Evolutionary conservation across 306 rosid species (phyloP).

Genomic region (Pueraria montana): DNA sequence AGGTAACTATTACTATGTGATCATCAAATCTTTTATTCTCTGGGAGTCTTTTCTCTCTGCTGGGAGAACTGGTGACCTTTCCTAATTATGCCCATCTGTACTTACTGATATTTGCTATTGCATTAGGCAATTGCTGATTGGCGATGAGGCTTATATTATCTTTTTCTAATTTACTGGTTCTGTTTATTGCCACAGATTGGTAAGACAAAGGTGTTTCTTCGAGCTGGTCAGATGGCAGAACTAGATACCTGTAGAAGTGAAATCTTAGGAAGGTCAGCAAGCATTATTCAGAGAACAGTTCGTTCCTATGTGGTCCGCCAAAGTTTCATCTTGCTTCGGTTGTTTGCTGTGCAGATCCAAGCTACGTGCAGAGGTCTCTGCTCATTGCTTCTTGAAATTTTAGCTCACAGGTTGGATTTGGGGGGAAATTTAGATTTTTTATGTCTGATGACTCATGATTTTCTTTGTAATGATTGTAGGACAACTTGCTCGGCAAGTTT

Average conservation of each 20-base stretch:
- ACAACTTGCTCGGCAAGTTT: slow-evolving; percentile 74
- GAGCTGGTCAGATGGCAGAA: slow-evolving; percentile 96
- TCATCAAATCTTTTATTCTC: slow-evolving; percentile 15
- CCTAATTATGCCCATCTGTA: slow-evolving; percentile 14
- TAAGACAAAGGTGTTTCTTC: slow-evolving; percentile 84
- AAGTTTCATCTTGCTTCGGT: slow-evolving; percentile 62
- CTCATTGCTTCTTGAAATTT: slow-evolving; percentile 32
- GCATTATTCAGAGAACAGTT: slow-evolving; percentile 84
- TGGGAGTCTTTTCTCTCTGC: slow-evolving; percentile 4
- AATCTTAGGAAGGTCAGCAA: slow-evolving; percentile 83
- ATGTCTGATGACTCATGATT: too few relatives aligned
- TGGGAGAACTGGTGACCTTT: not conserved
- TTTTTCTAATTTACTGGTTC: slow-evolving; percentile 20
- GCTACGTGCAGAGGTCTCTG: slow-evolving; percentile 83
- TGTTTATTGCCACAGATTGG: slow-evolving; percentile 73
- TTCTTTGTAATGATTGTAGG: slow-evolving; percentile 58
- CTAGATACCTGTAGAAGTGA: slow-evolving; percentile 81
- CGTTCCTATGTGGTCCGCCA: slow-evolving; percentile 76
- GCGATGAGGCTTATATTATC: not conserved
- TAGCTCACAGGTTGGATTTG: slow-evolving; percentile 35
- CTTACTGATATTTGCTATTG: slow-evolving; percentile 25
- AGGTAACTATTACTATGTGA: slow-evolving; percentile 61
- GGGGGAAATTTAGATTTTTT: slow-evolving; percentile 11
- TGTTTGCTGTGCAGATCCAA: slow-evolving; percentile 69
- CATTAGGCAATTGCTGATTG: slow-evolving; percentile 20